phyloP scores from a whole-genome alignment of 768 basidiomycete species.

The Suillus sp. region DNA sequence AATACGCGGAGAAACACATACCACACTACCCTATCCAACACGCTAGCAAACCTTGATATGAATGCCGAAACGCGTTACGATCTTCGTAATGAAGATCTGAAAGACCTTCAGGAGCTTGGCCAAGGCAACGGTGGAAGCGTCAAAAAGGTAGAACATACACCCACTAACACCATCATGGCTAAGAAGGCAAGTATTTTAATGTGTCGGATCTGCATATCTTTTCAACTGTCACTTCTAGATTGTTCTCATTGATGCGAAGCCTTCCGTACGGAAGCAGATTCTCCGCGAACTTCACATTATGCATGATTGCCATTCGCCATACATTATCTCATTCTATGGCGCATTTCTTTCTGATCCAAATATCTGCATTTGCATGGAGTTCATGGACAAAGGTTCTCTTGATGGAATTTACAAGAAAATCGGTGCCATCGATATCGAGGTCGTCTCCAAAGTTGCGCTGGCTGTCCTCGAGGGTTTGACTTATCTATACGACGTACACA shows the following conservation, averaged over 20 bases:
- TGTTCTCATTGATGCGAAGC: slow-evolving; percentile 95
- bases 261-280: slow-evolving; percentile 95
- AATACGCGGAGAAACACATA: slow-evolving; percentile 68
- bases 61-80: slow-evolving; percentile 85
- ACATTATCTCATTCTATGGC: slow-evolving; percentile 97
- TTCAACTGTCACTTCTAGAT: slow-evolving; percentile 53
- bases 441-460: slow-evolving; percentile 92
- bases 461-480: slow-evolving; percentile 94
- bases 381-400: slow-evolving; percentile 89
- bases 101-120: slow-evolving; percentile 88
- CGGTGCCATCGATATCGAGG: slow-evolving; percentile 89
- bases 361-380: slow-evolving; percentile 99
- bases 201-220: neutral
- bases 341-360: slow-evolving; percentile 97
- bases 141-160: slow-evolving; percentile 91
- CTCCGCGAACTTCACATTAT: slow-evolving; percentile 97
- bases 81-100: slow-evolving; percentile 86
- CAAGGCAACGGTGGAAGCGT: slow-evolving; percentile 98
- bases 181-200: slow-evolving; percentile 76
- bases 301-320: slow-evolving; percentile 92
- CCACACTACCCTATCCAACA: slow-evolving; percentile 78
- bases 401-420: slow-evolving; percentile 97
- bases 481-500: slow-evolving; percentile 95
- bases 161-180: slow-evolving; percentile 93
- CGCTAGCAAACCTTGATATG: slow-evolving; percentile 84